Conservation (phyloP, 495 filamentous ascomycete genomes). For the Trichoderma reesei region DNA sequence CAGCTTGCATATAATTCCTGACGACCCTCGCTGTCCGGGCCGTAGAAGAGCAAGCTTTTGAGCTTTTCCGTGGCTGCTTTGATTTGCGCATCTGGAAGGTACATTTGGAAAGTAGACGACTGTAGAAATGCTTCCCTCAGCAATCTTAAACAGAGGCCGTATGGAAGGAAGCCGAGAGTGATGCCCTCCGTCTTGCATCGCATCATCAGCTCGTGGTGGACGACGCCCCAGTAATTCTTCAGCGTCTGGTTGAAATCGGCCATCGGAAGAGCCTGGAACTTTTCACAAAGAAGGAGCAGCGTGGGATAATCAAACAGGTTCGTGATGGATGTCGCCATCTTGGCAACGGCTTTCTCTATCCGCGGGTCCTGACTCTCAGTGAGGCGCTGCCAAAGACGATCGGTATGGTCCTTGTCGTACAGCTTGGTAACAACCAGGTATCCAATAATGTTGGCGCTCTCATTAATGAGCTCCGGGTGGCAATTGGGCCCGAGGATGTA, state of each 20-base stretch:
- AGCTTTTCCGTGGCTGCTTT: slow-evolving; percentile 49
- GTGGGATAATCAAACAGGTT: slow-evolving; percentile 44
- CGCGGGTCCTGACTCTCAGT: slow-evolving; percentile 76
- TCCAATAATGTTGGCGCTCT: slow-evolving; percentile 73
- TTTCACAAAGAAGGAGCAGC: slow-evolving; percentile 64
- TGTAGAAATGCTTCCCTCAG: slow-evolving; percentile 52
- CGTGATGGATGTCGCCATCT: slow-evolving; percentile 62
- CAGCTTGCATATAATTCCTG: slow-evolving; percentile 32
- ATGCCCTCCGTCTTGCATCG: background rate
- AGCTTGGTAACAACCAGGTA: slow-evolving; percentile 76
- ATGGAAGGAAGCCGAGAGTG: slow-evolving; percentile 25
- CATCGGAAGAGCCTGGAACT: slow-evolving; percentile 62
- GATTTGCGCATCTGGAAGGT: slow-evolving; percentile 39
- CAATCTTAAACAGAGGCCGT: slow-evolving; percentile 52
- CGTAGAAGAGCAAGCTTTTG: slow-evolving; percentile 33
- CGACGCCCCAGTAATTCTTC: slow-evolving; percentile 39
- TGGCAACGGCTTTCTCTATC: slow-evolving; percentile 66
- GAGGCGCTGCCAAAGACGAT: slow-evolving; percentile 77
- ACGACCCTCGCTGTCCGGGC: slow-evolving; percentile 26
- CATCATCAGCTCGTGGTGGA: slow-evolving; percentile 16
- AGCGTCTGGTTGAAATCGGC: slow-evolving; percentile 42
- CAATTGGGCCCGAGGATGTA: slow-evolving; percentile 88
- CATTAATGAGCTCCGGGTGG: slow-evolving; percentile 76
- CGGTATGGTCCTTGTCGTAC: slow-evolving; percentile 62
- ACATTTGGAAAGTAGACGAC: slow-evolving; percentile 29